Percentiles rank a stretch among this genome's conserved stretches.
These are phyloP conservation scores for Lichtheimia ramosa DNA, from an alignment of 371 early-diverging fungal species.

Conservation along the genomic window DNA sequence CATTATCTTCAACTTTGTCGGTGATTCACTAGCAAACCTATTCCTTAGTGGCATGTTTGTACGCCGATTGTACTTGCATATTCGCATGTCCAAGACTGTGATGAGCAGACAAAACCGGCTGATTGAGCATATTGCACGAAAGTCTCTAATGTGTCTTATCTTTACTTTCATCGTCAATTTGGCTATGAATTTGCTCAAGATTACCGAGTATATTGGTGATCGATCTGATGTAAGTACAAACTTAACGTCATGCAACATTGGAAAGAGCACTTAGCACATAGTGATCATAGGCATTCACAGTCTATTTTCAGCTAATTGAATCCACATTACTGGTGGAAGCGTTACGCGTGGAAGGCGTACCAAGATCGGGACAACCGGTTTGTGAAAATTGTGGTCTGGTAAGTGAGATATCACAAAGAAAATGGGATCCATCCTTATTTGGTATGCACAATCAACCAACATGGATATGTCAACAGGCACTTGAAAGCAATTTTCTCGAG, in stretches of 20 bases:
- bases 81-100: constrained; percentile 22
- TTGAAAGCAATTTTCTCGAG: too few species aligned
- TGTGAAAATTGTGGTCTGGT: constrained; percentile 47
- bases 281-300: constrained; percentile 33
- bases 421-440: too few species aligned
- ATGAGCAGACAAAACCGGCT: constrained; percentile 38
- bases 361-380: constrained; percentile 18
- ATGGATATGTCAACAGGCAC: too few species aligned
- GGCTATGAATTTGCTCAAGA: constrained; percentile 42
- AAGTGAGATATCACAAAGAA: background rate
- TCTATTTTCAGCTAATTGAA: constrained; percentile 41
- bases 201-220: constrained; percentile 36
- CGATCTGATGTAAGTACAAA: constrained; percentile 38
- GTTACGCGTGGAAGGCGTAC: constrained; percentile 31
- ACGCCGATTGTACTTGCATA: constrained; percentile 42
- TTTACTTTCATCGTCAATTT: constrained; percentile 40
- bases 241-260: background rate
- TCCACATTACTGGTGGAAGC: constrained; percentile 47
- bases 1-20: constrained; percentile 44
- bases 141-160: constrained; percentile 39
- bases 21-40: constrained; percentile 37
- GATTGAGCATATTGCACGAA: constrained; percentile 47
- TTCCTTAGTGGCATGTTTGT: constrained; percentile 55
- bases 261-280: background rate
- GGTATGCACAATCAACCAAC: too few species aligned